These are phyloP conservation scores for Rhodotorula sp. DNA, from an alignment of 1,284 basidiomycete genomes.

Conservation along the genomic window DNA sequence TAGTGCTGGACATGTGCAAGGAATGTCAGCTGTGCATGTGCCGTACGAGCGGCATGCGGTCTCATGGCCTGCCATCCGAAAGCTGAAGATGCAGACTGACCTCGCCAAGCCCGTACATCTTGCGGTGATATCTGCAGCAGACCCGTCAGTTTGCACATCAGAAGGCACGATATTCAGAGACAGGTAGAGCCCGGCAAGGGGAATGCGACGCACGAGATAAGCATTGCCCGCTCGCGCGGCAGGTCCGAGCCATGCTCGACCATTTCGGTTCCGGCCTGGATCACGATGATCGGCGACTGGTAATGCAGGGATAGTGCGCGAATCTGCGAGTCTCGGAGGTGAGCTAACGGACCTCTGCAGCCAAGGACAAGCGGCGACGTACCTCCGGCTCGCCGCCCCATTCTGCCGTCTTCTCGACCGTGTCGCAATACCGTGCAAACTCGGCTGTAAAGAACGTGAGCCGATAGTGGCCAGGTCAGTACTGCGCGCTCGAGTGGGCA, in stretches of 20 bases:
- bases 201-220: slow-evolving; percentile 28
- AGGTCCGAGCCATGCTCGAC: slow-evolving; percentile 74
- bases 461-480: neutral
- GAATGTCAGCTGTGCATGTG: too few relatives aligned
- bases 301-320: slow-evolving; percentile 83
- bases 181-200: neutral
- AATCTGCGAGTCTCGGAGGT: slow-evolving; percentile 56
- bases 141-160: neutral
- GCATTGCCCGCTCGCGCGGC: slow-evolving; percentile 34
- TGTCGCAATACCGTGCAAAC: slow-evolving; percentile 75
- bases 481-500: rapidly evolving
- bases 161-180: neutral
- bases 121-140: slow-evolving; percentile 72
- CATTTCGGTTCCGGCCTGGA: slow-evolving; percentile 78
- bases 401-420: slow-evolving; percentile 76
- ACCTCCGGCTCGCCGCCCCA: slow-evolving; percentile 98
- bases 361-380: slow-evolving; percentile 37
- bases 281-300: slow-evolving; percentile 83
- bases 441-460: slow-evolving; percentile 50
- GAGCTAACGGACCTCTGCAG: too few relatives aligned
- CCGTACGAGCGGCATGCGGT: neutral
- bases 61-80: too few relatives aligned
- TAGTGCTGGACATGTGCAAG: slow-evolving; percentile 65
- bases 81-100: slow-evolving; percentile 55
- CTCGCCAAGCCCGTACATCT: slow-evolving; percentile 91